A percentile compares a stretch with the other conserved stretches of the same genome.
Conservation (phyloP, 306 rosid species). For the Glycyrrhiza uralensis region DNA sequence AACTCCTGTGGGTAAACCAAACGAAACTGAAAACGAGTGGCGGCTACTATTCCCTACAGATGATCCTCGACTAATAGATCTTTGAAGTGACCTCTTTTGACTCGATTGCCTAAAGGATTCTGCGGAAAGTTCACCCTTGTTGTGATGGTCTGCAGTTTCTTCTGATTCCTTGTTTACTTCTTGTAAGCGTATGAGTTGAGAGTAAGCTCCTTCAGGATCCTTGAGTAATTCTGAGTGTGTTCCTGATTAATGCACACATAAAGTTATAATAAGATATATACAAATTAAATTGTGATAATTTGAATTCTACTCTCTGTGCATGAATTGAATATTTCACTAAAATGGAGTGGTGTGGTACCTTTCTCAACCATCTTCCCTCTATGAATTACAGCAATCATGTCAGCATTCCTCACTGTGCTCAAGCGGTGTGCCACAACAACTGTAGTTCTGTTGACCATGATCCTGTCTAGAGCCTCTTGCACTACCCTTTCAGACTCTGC, state of each 20-base stretch:
- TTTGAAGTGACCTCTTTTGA: slow-evolving; percentile 48
- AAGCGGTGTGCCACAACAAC: slow-evolving; percentile 91
- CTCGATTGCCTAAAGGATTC: slow-evolving; percentile 62
- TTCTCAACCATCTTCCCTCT: slow-evolving; percentile 91
- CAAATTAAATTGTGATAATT: background rate
- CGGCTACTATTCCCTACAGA: slow-evolving; percentile 65
- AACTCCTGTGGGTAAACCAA: slow-evolving; percentile 70
- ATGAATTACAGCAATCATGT: slow-evolving; percentile 85
- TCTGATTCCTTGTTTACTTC: slow-evolving; percentile 50
- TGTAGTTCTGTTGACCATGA: slow-evolving; percentile 83
- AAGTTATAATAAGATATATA: background rate
- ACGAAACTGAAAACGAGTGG: slow-evolving; percentile 64
- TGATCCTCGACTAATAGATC: slow-evolving; percentile 74
- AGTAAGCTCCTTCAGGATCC: slow-evolving; percentile 81
- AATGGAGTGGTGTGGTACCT: slow-evolving; percentile 40
- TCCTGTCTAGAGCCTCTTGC: slow-evolving; percentile 85
- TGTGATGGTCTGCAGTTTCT: slow-evolving; percentile 30
- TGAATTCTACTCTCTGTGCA: background rate
- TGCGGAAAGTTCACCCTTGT: slow-evolving; percentile 35
- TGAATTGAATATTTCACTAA: background rate
- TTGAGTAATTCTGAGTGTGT: slow-evolving; percentile 57
- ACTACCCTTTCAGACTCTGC: slow-evolving; percentile 89
- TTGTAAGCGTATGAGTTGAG: slow-evolving; percentile 76
- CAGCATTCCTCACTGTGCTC: slow-evolving; percentile 85
- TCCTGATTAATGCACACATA: slow-evolving; percentile 44